Percentiles rank a stretch among this genome's conserved stretches.
Conservation (phyloP, 345 rosid species). For the Brassica carinata region DNA sequence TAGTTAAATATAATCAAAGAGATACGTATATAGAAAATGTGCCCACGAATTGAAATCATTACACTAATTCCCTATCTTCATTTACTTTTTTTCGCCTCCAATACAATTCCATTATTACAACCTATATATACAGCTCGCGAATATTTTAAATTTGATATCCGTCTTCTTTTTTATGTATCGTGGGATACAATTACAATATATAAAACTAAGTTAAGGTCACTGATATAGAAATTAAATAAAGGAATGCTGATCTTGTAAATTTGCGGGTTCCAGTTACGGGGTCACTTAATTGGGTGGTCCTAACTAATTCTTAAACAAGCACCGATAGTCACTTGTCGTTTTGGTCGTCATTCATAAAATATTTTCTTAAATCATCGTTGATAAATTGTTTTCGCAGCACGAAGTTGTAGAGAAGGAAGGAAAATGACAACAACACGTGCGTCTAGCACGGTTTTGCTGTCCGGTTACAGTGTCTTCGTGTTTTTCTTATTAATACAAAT, state of each 20-base stretch:
- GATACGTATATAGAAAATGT: constrained; percentile 25
- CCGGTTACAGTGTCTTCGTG: constrained; percentile 1
- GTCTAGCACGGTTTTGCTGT: constrained; percentile 32
- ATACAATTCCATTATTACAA: constrained; percentile 27
- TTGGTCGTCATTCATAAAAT: constrained; percentile 10
- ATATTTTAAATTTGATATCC: not conserved
- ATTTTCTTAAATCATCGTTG: not conserved
- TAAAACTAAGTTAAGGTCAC: not conserved
- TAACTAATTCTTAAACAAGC: not conserved
- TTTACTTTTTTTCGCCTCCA: constrained; percentile 7
- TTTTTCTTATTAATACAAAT: not conserved
- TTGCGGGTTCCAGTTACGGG: constrained; percentile 12
- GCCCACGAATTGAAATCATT: constrained; percentile 43
- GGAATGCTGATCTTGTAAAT: constrained; percentile 17
- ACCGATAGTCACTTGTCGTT: constrained; percentile 15
- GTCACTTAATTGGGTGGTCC: not conserved
- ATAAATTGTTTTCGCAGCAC: not conserved
- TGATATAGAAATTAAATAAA: not conserved
- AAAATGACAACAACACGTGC: constrained; percentile 41
- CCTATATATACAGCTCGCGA: constrained; percentile 17
- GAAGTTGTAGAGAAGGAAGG: not conserved
- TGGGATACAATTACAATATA: not conserved
- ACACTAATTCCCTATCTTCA: constrained; percentile 22
- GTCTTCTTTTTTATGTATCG: not conserved
- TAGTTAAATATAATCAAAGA: constrained; percentile 14